Percentiles rank a stretch among this genome's conserved stretches.
Evolutionary conservation across 2,329 filamentous ascomycete genomes (phyloP).

Genomic region (Macroventuria anomochaeta): DNA sequence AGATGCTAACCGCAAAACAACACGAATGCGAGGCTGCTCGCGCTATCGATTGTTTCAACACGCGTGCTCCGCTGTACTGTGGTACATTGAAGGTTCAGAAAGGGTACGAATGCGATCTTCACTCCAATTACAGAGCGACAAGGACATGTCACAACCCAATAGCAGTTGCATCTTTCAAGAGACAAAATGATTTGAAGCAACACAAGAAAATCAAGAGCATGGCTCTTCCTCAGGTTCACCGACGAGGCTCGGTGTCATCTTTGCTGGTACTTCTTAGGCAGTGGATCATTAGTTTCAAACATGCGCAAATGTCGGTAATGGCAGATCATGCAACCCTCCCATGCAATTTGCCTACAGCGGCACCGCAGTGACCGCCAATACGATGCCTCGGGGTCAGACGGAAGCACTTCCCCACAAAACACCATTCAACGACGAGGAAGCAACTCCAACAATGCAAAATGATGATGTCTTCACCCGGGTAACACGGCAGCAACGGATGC

Average conservation of each 20-base stretch:
- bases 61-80: conserved; percentile 10
- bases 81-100: conserved; percentile 9
- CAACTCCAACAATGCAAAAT: conserved; percentile 7
- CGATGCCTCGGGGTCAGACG: conserved; percentile 5
- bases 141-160: background rate
- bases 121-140: background rate
- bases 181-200: conserved; percentile 4
- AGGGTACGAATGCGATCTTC: background rate
- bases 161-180: conserved; percentile 3
- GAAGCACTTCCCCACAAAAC: conserved; percentile 6
- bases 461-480: conserved; percentile 10
- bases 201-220: background rate
- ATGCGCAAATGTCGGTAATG: conserved; percentile 4
- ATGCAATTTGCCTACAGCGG: conserved; percentile 9
- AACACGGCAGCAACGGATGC: conserved; percentile 5
- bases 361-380: conserved; percentile 1
- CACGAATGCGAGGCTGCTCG: conserved; percentile 18
- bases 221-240: background rate
- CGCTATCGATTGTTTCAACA: conserved; percentile 21
- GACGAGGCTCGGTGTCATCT: background rate
- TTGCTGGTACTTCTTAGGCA: background rate
- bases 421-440: conserved; percentile 8
- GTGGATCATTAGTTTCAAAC: conserved; percentile 2
- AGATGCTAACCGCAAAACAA: conserved; percentile 6
- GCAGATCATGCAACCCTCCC: conserved; percentile 4